Evolutionary conservation across 2,329 filamentous ascomycete genomes (phyloP).

Genomic region (Pseudogymnoascus sp.): DNA sequence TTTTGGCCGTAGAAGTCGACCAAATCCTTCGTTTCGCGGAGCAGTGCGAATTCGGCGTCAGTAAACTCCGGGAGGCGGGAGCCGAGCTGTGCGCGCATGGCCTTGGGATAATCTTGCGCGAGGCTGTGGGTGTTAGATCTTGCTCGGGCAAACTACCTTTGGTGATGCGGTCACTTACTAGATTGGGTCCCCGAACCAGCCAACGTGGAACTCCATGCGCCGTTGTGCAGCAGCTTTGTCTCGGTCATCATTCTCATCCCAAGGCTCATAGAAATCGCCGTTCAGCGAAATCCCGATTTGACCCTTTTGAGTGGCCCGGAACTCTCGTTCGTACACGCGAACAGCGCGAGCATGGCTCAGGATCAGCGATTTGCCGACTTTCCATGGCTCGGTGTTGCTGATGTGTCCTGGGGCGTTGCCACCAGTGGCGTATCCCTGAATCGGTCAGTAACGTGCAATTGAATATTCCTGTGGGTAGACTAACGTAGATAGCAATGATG

Average conservation of each 20-base stretch:
- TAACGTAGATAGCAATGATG: conserved; percentile 24
- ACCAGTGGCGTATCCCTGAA: conserved; percentile 19
- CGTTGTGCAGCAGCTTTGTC: conserved; percentile 21
- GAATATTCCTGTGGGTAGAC: background rate
- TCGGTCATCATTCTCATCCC: conserved; percentile 17
- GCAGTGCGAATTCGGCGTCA: conserved; percentile 15
- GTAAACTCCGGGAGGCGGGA: conserved; percentile 20
- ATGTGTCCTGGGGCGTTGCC: conserved; percentile 22
- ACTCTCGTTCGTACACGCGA: conserved; percentile 19
- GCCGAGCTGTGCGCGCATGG: conserved; percentile 20
- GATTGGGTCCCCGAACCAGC: conserved; percentile 25
- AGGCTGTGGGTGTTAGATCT: conserved; percentile 8
- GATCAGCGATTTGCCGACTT: conserved; percentile 22
- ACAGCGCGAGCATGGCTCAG: conserved; percentile 22
- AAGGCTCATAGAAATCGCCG: conserved; percentile 24
- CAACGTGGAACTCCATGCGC: conserved; percentile 23
- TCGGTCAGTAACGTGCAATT: background rate
- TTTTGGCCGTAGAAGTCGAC: conserved; percentile 26
- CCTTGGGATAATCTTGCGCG: conserved; percentile 18
- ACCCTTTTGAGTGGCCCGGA: conserved; percentile 18
- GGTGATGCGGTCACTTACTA: conserved; percentile 22
- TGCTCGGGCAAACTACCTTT: background rate
- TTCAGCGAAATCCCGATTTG: conserved; percentile 20
- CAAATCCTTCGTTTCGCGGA: conserved; percentile 15
- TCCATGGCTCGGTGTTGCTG: conserved; percentile 22